Evolutionary conservation across 2,329 filamentous ascomycete genomes (phyloP).

Genomic region (Hypocrella siamensis): DNA sequence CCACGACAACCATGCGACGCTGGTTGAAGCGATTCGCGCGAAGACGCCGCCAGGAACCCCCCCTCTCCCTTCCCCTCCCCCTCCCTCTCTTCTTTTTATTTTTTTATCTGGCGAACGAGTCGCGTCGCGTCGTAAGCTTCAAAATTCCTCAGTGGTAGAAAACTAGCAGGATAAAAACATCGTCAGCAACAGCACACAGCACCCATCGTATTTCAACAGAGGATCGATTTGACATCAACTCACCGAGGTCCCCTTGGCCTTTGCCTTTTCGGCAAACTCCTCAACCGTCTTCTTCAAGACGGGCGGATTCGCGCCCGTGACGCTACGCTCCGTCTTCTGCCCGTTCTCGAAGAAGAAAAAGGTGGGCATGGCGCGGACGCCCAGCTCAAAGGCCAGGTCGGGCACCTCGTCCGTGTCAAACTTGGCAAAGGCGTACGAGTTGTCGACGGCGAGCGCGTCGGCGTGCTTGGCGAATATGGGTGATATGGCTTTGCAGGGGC

Average conservation of each 20-base stretch:
- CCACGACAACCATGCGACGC: no score
- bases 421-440: constrained; percentile 37
- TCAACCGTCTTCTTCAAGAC: constrained; percentile 15
- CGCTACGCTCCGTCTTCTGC: constrained; percentile 23
- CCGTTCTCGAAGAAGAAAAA: constrained; percentile 45
- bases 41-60: neutral
- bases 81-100: neutral
- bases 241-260: constrained; percentile 8
- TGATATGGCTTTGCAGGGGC: constrained; percentile 43
- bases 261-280: constrained; percentile 10
- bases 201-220: no score
- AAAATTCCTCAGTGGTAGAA: neutral
- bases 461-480: constrained; percentile 36
- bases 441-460: constrained; percentile 16
- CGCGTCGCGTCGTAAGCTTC: neutral
- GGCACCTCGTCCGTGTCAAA: constrained; percentile 41
- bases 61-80: neutral
- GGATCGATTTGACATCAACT: no score
- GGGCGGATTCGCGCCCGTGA: constrained; percentile 22
- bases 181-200: no score
- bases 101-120: no score
- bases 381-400: constrained; percentile 31
- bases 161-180: no score
- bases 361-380: constrained; percentile 40
- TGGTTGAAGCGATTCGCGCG: no score